phyloP scores from a whole-genome alignment of 352 stramenopile genomes.

The Thalassiosira exigua region DNA sequence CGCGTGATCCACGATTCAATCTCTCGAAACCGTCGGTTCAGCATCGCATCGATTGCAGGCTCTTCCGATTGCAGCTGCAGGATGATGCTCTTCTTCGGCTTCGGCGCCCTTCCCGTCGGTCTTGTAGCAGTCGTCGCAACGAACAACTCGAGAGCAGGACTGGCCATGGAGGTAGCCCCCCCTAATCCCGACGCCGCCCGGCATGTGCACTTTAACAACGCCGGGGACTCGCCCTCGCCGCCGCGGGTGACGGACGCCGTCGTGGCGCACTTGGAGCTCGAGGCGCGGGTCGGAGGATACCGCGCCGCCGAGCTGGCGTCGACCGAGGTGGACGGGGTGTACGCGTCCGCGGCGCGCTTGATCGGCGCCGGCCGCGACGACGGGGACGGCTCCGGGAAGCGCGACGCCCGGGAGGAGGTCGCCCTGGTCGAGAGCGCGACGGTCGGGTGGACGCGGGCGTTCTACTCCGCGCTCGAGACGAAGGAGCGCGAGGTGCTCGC shows the following conservation, averaged over 20 bases:
- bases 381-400: not conserved
- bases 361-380: conserved; percentile 38
- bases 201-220: conserved; percentile 70
- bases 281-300: conserved; percentile 69
- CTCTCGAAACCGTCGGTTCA: no score
- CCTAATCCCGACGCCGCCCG: no score
- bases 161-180: no score
- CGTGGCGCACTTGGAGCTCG: conserved; percentile 51
- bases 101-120: no score
- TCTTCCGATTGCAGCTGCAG: no score
- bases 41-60: no score
- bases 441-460: conserved; percentile 67
- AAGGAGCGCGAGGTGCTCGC: conserved; percentile 31
- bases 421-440: conserved; percentile 72
- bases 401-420: conserved; percentile 51
- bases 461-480: conserved; percentile 67
- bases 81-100: no score
- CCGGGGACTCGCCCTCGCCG: conserved; percentile 66
- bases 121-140: no score
- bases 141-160: no score
- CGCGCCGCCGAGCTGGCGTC: conserved; percentile 45
- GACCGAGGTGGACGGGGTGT: conserved; percentile 47
- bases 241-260: conserved; percentile 47
- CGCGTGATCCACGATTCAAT: no score
- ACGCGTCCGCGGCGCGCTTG: conserved; percentile 48